These are phyloP conservation scores for Fusarium sp. DNA, from an alignment of 2,329 filamentous ascomycete species.

Conservation along the genomic window DNA sequence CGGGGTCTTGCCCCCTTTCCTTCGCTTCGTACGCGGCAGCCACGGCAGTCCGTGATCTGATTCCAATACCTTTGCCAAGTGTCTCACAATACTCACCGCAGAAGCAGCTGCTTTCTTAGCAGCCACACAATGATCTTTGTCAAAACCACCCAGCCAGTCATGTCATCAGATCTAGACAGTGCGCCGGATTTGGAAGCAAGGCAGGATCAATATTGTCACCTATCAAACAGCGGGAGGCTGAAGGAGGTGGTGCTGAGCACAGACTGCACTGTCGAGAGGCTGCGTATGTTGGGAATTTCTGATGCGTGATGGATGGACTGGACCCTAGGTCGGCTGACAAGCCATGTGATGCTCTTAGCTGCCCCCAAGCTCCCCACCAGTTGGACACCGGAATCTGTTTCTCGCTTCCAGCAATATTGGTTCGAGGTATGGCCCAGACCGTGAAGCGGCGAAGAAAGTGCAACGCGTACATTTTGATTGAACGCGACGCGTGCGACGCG, in stretches of 20 bases:
- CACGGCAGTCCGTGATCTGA: constrained; percentile 1
- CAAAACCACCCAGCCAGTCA: constrained; percentile 18
- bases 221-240: constrained; percentile 24
- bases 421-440: constrained; percentile 1
- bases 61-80: constrained; percentile 12
- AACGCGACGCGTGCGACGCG: constrained; percentile 36
- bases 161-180: constrained; percentile 22
- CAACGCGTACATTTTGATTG: constrained; percentile 24
- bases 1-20: constrained; percentile 7
- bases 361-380: constrained; percentile 6
- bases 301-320: constrained; percentile 21
- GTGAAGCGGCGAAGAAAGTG: neutral
- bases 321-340: constrained; percentile 40
- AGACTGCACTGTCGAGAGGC: constrained; percentile 18
- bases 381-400: constrained; percentile 19
- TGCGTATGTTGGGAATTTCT: constrained; percentile 16
- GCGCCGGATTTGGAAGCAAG: constrained; percentile 23
- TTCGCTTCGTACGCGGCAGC: neutral
- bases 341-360: constrained; percentile 39
- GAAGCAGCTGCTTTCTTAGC: constrained; percentile 10
- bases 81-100: constrained; percentile 25
- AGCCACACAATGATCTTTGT: constrained; percentile 26
- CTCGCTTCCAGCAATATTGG: constrained; percentile 3
- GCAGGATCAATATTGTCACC: constrained; percentile 3
- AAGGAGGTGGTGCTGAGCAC: constrained; percentile 21